A percentile compares a stretch with the other conserved stretches of the same genome.
phyloP scores from a whole-genome alignment of 23 red algal genomes.

The Gracilaria domingensis region DNA sequence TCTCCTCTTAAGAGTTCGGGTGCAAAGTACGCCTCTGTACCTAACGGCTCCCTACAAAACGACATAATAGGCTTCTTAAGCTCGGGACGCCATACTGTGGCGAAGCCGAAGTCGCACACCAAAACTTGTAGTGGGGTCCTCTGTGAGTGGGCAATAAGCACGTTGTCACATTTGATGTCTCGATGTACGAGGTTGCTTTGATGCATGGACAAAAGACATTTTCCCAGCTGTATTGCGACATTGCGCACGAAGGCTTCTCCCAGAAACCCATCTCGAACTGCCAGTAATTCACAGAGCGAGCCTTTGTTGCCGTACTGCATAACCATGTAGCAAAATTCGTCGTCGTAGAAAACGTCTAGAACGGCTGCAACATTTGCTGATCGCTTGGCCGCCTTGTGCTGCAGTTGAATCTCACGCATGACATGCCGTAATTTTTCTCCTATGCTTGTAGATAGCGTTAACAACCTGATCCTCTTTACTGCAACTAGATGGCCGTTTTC shows the following conservation, averaged over 20 bases:
- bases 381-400: constrained; percentile 54
- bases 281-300: constrained; percentile 39
- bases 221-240: constrained; percentile 47
- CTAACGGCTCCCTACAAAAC: constrained; percentile 36
- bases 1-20: constrained; percentile 54
- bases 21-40: constrained; percentile 51
- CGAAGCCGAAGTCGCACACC: constrained; percentile 53
- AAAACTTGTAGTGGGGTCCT: constrained; percentile 3
- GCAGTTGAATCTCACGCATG: constrained; percentile 52
- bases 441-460: neutral
- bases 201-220: constrained; percentile 38
- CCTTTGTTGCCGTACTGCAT: constrained; percentile 65
- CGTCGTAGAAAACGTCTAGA: constrained; percentile 52
- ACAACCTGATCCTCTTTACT: constrained; percentile 43
- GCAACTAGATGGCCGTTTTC: constrained; percentile 35
- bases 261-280: constrained; percentile 28
- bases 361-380: constrained; percentile 33
- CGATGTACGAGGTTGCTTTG: constrained; percentile 53
- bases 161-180: constrained; percentile 63
- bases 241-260: constrained; percentile 41
- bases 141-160: constrained; percentile 24
- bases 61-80: neutral
- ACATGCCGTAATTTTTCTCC: constrained; percentile 21
- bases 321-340: constrained; percentile 50
- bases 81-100: constrained; percentile 44